These are phyloP conservation scores for Saposhnikovia divaricata DNA, from an alignment of 129 eudicot species.

Conservation along the genomic window DNA sequence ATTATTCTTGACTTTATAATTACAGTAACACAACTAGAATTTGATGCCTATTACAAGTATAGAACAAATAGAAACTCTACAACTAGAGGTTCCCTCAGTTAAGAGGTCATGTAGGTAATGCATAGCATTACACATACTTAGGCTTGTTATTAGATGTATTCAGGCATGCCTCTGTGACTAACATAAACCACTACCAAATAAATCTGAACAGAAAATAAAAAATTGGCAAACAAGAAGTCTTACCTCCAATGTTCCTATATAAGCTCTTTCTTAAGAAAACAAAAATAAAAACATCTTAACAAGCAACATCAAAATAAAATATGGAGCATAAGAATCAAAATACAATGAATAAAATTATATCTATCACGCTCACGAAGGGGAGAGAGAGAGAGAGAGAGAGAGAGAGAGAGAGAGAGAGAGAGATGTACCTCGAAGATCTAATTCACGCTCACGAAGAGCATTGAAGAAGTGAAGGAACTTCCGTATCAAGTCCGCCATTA, in stretches of 20 bases:
- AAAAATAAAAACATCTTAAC: background rate
- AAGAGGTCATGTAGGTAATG: too few species aligned
- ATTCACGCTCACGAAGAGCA: conserved; percentile 87
- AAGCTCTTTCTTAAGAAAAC: too few species aligned
- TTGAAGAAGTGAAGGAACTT: conserved; percentile 97
- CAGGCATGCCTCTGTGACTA: too few species aligned
- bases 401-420: background rate
- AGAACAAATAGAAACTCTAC: too few species aligned
- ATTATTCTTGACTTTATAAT: too few species aligned
- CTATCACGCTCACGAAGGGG: background rate
- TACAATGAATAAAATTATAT: background rate
- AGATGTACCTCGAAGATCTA: conserved; percentile 87
- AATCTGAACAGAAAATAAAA: background rate
- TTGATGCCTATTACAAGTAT: too few species aligned
- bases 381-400: background rate
- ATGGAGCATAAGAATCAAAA: background rate
- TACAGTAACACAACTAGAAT: too few species aligned
- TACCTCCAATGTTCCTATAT: conserved; percentile 56
- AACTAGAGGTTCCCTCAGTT: too few species aligned
- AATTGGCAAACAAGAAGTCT: background rate
- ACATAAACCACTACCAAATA: conserved; percentile 15
- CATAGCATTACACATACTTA: too few species aligned
- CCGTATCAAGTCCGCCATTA: conserved; percentile 90
- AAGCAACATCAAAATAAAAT: background rate
- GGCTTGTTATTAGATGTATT: too few species aligned